A percentile compares a stretch with the other conserved stretches of the same genome.
These are phyloP conservation scores for Medicago lupulina DNA, from an alignment of 306 rosid species.

Conservation along the genomic window DNA sequence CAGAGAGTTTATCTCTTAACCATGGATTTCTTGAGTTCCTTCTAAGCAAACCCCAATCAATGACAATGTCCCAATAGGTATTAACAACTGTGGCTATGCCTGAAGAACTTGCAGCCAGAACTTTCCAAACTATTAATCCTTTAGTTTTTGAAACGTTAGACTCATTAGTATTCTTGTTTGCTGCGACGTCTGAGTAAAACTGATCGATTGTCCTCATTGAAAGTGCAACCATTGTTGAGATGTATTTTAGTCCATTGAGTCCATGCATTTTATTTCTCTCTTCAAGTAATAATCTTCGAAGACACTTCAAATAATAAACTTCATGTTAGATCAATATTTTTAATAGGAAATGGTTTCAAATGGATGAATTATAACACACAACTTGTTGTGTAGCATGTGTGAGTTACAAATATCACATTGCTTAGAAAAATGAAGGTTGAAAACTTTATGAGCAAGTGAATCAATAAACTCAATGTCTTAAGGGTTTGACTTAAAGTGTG, in stretches of 20 bases:
- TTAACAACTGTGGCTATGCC: conserved; percentile 39
- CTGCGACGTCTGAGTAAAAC: no score
- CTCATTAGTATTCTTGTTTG: no score
- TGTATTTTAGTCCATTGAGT: conserved; percentile 40
- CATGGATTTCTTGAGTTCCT: conserved; percentile 42
- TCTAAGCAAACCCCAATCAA: conserved; percentile 42
- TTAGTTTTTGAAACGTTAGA: no score
- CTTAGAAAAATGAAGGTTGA: no score
- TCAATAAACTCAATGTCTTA: no score
- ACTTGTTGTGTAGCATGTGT: no score
- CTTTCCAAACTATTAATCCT: not conserved
- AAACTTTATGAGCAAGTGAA: no score
- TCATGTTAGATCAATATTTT: not conserved
- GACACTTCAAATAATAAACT: conserved; percentile 33
- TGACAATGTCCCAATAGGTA: conserved; percentile 45
- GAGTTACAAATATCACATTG: no score
- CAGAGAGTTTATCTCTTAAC: conserved; percentile 73
- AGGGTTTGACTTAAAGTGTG: no score
- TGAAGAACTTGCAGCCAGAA: conserved; percentile 41
- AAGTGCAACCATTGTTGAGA: conserved; percentile 41
- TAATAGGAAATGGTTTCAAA: not conserved
- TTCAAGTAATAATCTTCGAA: conserved; percentile 40
- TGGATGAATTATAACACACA: no score
- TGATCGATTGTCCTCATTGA: conserved; percentile 13
- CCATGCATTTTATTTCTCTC: conserved; percentile 38